Evolutionary conservation across 1,284 basidiomycete species (phyloP), one percentile per base, ranked within the genome.

Genomic region (Papiliotrema terrestris): DNA sequence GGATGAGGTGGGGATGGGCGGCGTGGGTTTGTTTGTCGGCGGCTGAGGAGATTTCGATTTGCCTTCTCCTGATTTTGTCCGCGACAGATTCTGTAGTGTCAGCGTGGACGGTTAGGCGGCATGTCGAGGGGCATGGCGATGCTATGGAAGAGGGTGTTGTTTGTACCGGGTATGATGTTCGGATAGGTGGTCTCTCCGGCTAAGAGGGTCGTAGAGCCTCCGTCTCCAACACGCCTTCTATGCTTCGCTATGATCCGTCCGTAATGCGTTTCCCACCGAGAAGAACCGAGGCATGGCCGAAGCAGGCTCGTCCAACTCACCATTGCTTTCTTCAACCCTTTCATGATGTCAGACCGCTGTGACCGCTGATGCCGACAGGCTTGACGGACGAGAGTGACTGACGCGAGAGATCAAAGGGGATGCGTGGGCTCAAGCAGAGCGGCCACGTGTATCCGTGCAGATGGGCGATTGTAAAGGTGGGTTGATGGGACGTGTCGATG

Each of bases 241-340:
- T 5, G 17, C 20, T 41, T 22, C 39, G 39, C 39, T 17, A 41
- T n/a, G 39, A n/a, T 41, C 39, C 20, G n/a, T n/a, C 20, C 39
- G 39, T 41, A 15, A 41, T 41, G 39, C 20, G n/a, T 17, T 17
- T 41, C 15, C 39, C 39, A 41, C 20, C 39, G 17, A 17, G 20
- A 22, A 15, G 15, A 17, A 41, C 20, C 17, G 17, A 15, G 17
- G 6, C 8, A 22, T 41, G 6, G 29, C 11, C 29, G 5, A 11
- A 11, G 11, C 29, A 32, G 29, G 11, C 29, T 32, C 11, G 29
- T 32, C 39, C 15, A 20, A 41, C 73, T 72, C 69, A 91, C 91
- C 75, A 92, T 81, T 63, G 86, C 86, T 80, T 91, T 93, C 83
- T 89, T 91, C 73, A 94, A 81, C 62, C 85, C 85, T 81, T 93